Base-by-base conservation (phyloP, 495 filamentous ascomycete genomes). In the Talaromyces nanjingensis region DNA sequence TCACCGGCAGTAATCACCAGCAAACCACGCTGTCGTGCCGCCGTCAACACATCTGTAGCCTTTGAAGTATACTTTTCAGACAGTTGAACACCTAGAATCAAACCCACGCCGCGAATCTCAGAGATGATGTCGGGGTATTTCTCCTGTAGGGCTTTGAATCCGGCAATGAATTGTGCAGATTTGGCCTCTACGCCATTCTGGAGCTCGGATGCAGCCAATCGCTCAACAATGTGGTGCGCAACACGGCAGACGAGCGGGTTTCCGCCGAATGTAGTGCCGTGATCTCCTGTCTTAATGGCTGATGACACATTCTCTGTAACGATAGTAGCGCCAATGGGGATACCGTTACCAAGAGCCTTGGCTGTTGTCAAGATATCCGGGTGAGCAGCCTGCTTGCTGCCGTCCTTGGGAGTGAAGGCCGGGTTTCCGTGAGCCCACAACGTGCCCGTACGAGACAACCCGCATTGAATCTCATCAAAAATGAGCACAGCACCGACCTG, bases 401-500 rank as follows among this genome's bases (percentile, higher is more conserved):
- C 75, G 52, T 72, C 73, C 8, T 72, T 70, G 18, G 73, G 66
- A 20, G 77, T 72, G 29, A 81, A 70, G 12, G 71, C 71, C 2
- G 91, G 90, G 29, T 96, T 82, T 9, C 69, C 79, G 69, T 98
- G 94, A 0, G 94, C 96, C 94, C 94, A 98, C 69, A 98, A 79
- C 27, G 77, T 76, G 27, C 94, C 94, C 0, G 96, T 97, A 27
- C 94, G 86, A 22, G 86, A 86, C 6, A 98, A 80, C 34, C 94
- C 94, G 71, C 91, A 97, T 77, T 98, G 92, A 67, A 98, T 98
- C 80, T 98, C 94, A 66, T 98, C 94, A 76, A 91, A 96, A 69
- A 96, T 88, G 61, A 98, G 78, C 9, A 97, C 83, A 0, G 94
- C 96, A 42, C 90, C 91, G 31, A 97, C 91, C 70, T 91, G 89